Base-by-base conservation (phyloP, 2,329 filamentous ascomycete species). In the Colletotrichum sidae region DNA sequence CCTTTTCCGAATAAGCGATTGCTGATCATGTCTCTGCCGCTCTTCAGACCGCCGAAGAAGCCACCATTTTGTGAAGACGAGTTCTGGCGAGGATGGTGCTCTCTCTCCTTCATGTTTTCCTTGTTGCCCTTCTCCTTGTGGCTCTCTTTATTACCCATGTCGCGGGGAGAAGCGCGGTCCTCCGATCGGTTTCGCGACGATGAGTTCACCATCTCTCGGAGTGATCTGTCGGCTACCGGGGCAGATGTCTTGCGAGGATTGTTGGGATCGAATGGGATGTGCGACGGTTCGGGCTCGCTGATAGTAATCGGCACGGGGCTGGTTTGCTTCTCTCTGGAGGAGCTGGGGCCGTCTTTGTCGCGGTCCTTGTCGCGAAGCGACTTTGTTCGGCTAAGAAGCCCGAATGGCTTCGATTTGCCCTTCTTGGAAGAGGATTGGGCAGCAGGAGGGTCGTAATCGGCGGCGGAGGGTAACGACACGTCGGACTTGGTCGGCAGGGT, bases 1-100 rank as follows among this genome's bases (percentile, higher is more conserved):
- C 90, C 84, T 77, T 96, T 96, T 65, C 92, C 92, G 73, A 97
- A 94, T 55, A 96, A 84, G 9, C 91, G 91, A 74, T 94, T 95
- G 69, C 92, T 90, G 67, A 95, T 88, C 72, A 93, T 93, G 68
- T 93, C 92, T 25, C 92, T 92, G 6, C 90, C 89, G 70, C 86
- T 90, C 69, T 91, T 92, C 50, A 96, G 80, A 61, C 91, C 93
- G 69, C 86, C 91, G 73, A 96, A 87, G 60, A 96, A 88, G 13
- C 89, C 88, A 33, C 86, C 83, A 52, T 85, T 88, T 69, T 84
- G 80, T 1, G 88, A 86, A 1, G 86, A 84, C 35, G 80, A 83
- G 70, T 82, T 86, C 69, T 75, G 80, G 73, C 78, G 83, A 59
- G 55, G 78, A 76, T 77, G 76, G 77, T 71, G 73, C n/a, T 66